A percentile compares a stretch with the other conserved stretches of the same genome.
phyloP scores from a whole-genome alignment of 2,329 filamentous ascomycete species.

The Penicillium sp. region DNA sequence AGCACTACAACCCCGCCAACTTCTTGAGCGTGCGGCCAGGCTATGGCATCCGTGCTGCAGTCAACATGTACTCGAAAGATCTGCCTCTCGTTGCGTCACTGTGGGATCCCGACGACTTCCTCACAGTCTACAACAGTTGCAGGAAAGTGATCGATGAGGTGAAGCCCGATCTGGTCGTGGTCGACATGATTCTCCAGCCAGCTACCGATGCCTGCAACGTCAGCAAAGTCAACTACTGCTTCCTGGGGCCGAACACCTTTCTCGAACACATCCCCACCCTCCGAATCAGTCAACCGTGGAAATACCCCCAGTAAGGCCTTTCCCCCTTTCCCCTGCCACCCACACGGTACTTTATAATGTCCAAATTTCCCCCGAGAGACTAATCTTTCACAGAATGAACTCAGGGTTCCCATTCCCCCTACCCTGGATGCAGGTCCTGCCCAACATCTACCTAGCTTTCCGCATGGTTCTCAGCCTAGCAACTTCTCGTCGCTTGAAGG shows the following conservation, averaged over 20 bases:
- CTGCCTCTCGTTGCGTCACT: neutral
- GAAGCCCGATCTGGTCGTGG: constrained; percentile 38
- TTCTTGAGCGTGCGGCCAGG: neutral
- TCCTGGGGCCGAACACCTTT: neutral
- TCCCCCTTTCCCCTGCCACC: neutral
- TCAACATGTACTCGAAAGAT: neutral
- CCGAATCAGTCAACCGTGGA: neutral
- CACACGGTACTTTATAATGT: neutral
- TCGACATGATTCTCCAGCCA: constrained; percentile 29
- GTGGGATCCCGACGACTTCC: constrained; percentile 31
- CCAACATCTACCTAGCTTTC: neutral
- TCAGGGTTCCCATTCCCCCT: constrained; percentile 48
- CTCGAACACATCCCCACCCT: neutral
- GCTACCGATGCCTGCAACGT: neutral
- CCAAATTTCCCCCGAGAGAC: neutral
- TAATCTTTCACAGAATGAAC: constrained; percentile 31
- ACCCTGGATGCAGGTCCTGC: constrained; percentile 41
- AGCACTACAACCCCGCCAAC: neutral
- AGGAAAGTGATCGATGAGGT: constrained; percentile 31
- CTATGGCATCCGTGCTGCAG: neutral
- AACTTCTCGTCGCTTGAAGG: neutral
- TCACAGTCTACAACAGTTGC: constrained; percentile 39
- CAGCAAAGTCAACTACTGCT: neutral
- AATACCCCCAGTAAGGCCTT: neutral
- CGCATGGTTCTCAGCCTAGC: neutral